Evolutionary conservation across 2,329 filamentous ascomycete species (phyloP), one percentile per base, ranked within the genome.

Genomic region (Trichoderma sp.): DNA sequence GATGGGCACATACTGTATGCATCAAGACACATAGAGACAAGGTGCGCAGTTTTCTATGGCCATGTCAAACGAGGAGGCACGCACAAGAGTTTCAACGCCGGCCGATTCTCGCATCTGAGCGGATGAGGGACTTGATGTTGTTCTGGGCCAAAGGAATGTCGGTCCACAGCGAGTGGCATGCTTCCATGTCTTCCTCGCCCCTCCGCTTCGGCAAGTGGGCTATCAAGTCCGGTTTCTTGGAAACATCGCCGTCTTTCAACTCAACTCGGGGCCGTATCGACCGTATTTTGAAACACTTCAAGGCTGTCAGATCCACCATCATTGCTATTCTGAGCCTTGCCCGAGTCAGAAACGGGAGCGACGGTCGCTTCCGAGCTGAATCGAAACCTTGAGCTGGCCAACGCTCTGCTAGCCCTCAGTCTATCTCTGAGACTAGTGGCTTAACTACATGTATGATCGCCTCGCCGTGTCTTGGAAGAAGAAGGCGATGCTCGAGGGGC

Each of bases 321-420:
- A n/a, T 28, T 58, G 34, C 56, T 60, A 60, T 68, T 68, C 56
- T 60, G 21, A 56, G 65, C 56, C n/a, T 26, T 60, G 43, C 12
- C 36, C 18, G 36, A 71, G 30, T 9, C 21, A 65, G 34, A 62
- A 36, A 51, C 15, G 62, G 57, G 56, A 72, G 63, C 63, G 57
- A 67, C 56, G 21, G 56, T 32, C 57, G 24, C 70, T 68, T 61
- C 70, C 64, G 64, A 63, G 64, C 63, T 72, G 70, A 67, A 47
- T 47, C 47, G 70, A 71, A 28, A 32, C 62, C n/a, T 32, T 32
- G 12, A 32, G 39, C 43, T 58, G 47, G 68, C 18, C 56, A 51
- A 47, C 36, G 14, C 21, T 53, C 18, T 34, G 5, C 36, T 66
- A 53, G 70, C 62, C 53, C 24, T 34, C 61, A 71, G 30, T 61